A percentile compares a stretch with the other conserved stretches of the same genome.
These are phyloP conservation scores for Diaporthe capsici DNA, from an alignment of 2,329 filamentous ascomycete genomes.

Conservation along the genomic window DNA sequence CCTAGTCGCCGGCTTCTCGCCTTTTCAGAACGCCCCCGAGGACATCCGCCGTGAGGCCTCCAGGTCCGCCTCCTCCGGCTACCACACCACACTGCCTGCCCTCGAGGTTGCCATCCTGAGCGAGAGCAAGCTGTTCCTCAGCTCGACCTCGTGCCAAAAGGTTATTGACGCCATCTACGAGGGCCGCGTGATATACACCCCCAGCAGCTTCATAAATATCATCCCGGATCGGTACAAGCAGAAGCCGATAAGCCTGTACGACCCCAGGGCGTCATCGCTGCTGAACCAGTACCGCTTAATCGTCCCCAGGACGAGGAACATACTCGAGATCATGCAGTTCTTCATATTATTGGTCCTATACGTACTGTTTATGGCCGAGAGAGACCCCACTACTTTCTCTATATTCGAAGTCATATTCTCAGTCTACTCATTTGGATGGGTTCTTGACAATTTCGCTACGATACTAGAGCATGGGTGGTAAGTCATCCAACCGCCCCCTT, in stretches of 20 bases:
- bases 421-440: constrained; percentile 84
- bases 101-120: constrained; percentile 88
- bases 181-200: constrained; percentile 85
- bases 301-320: constrained; percentile 82
- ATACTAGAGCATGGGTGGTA: constrained; percentile 80
- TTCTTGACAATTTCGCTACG: constrained; percentile 82
- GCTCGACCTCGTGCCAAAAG: constrained; percentile 83
- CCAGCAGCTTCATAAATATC: constrained; percentile 85
- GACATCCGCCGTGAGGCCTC: constrained; percentile 73
- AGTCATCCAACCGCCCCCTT: constrained; percentile 40
- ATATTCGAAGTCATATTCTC: constrained; percentile 76
- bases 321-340: constrained; percentile 83
- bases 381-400: constrained; percentile 71
- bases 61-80: constrained; percentile 61
- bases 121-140: constrained; percentile 84
- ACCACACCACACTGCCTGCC: constrained; percentile 77
- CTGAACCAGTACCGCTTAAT: constrained; percentile 89
- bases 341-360: constrained; percentile 78
- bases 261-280: constrained; percentile 80
- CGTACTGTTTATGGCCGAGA: constrained; percentile 78
- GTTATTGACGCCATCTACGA: constrained; percentile 88
- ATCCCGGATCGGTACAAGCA: constrained; percentile 90
- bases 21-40: constrained; percentile 84
- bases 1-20: constrained; percentile 86
- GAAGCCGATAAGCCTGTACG: constrained; percentile 85